Conservation (phyloP, 331 rosid species). For the Pyracantha coccinea region DNA sequence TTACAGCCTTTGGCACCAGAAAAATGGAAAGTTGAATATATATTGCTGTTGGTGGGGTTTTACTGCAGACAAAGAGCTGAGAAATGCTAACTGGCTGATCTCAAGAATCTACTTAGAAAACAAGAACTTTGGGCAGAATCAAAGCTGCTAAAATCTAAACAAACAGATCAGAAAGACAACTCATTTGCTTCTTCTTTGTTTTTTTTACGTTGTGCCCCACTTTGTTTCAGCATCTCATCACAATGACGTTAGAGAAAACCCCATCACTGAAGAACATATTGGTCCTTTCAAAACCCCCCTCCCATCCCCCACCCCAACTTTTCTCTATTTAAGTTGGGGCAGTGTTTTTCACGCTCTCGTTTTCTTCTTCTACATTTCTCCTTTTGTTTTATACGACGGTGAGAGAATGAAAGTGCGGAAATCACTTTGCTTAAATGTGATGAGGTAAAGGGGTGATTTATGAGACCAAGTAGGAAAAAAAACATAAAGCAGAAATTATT, state of each 20-base stretch:
- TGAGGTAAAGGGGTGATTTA: neutral
- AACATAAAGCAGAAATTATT: neutral
- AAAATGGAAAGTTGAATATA: neutral
- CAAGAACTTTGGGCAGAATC: constrained; percentile 4
- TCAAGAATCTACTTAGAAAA: constrained; percentile 23
- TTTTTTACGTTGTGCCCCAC: constrained; percentile 16
- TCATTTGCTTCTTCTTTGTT: constrained; percentile 1
- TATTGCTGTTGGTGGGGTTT: constrained; percentile 2
- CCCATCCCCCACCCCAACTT: neutral
- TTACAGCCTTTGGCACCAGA: neutral
- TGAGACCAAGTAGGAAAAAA: neutral
- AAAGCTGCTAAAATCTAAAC: constrained; percentile 17
- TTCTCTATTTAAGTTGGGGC: neutral
- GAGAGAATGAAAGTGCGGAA: neutral
- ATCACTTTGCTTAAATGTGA: neutral
- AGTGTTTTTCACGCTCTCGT: too few species aligned
- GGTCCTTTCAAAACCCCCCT: constrained; percentile 8
- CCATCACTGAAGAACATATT: constrained; percentile 17
- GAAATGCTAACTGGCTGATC: constrained; percentile 24
- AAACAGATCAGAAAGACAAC: constrained; percentile 21
- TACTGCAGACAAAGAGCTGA: constrained; percentile 19
- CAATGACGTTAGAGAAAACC: constrained; percentile 13
- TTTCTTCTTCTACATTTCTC: neutral
- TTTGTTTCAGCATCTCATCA: constrained; percentile 21
- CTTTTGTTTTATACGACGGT: neutral